Percentiles rank a stretch among this genome's conserved stretches.
Conservation (phyloP, 2,329 filamentous ascomycete genomes). For the Beauveria sp. region DNA sequence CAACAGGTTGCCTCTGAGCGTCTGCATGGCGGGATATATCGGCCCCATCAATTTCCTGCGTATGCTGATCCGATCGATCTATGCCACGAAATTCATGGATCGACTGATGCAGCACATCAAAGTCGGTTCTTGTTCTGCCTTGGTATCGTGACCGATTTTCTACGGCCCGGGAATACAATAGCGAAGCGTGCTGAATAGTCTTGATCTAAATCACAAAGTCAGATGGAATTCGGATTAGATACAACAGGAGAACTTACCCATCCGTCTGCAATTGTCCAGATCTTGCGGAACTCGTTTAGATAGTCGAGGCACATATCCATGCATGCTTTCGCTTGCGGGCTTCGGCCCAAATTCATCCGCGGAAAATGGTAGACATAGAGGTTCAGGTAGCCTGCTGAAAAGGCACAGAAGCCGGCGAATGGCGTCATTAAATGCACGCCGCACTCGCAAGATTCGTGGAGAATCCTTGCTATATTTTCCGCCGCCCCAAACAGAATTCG, state of each 20-base stretch:
- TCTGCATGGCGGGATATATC: slow-evolving; percentile 10
- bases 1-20: not conserved
- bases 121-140: slow-evolving; percentile 21
- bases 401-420: slow-evolving; percentile 37
- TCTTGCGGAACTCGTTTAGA: slow-evolving; percentile 19
- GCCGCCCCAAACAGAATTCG: slow-evolving; percentile 28
- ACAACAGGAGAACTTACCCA: slow-evolving; percentile 16
- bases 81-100: slow-evolving; percentile 24
- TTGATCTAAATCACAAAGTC: slow-evolving; percentile 14
- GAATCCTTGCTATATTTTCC: slow-evolving; percentile 25
- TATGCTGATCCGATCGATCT: slow-evolving; percentile 24
- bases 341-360: slow-evolving; percentile 30
- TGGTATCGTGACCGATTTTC: slow-evolving; percentile 18
- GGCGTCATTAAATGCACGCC: slow-evolving; percentile 30
- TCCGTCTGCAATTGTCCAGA: slow-evolving; percentile 23
- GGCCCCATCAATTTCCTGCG: slow-evolving; percentile 22
- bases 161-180: slow-evolving; percentile 20
- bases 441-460: slow-evolving; percentile 30
- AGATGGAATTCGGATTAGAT: not conserved
- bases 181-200: slow-evolving; percentile 19
- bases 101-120: slow-evolving; percentile 23
- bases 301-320: slow-evolving; percentile 21
- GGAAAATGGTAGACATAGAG: slow-evolving; percentile 33
- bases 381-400: slow-evolving; percentile 35
- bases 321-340: slow-evolving; percentile 16